Evolutionary conservation across 2,329 filamentous ascomycete genomes (phyloP).

Genomic region (Colletotrichum tanaceti): DNA sequence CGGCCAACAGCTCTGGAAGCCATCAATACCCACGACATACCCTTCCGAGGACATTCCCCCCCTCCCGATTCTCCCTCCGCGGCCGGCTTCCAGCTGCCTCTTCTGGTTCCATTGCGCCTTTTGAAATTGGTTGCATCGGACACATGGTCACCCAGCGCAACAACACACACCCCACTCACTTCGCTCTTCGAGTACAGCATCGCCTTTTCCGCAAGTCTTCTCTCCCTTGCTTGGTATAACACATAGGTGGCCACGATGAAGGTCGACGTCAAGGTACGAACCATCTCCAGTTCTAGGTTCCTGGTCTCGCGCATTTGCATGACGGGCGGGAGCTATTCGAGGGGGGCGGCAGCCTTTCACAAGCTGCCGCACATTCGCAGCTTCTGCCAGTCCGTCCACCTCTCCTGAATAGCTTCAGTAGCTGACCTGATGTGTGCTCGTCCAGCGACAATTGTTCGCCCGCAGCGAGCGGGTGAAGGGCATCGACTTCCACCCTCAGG

Average conservation of each 20-base stretch:
- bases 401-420: conserved; percentile 27
- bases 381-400: conserved; percentile 17
- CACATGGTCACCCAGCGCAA: conserved; percentile 35
- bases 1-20: conserved; percentile 42
- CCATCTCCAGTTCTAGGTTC: background rate
- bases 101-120: background rate
- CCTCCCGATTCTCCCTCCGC: conserved; percentile 21
- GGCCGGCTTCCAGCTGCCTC: conserved; percentile 40
- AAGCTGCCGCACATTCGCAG: conserved; percentile 12
- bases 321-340: background rate
- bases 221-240: conserved; percentile 35
- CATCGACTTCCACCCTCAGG: conserved; percentile 96
- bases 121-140: conserved; percentile 3
- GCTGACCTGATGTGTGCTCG: conserved; percentile 25
- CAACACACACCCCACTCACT: conserved; percentile 33
- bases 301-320: background rate
- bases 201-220: conserved; percentile 23
- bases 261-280: conserved; percentile 41
- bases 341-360: background rate
- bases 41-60: conserved; percentile 10
- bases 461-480: conserved; percentile 96
- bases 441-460: conserved; percentile 66
- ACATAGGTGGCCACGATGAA: conserved; percentile 37
- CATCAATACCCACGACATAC: conserved; percentile 38
- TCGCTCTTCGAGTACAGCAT: conserved; percentile 36